A percentile compares a stretch with the other conserved stretches of the same genome.
phyloP scores from a whole-genome alignment of 2,329 filamentous ascomycete species.

The Venturia aucupariae region DNA sequence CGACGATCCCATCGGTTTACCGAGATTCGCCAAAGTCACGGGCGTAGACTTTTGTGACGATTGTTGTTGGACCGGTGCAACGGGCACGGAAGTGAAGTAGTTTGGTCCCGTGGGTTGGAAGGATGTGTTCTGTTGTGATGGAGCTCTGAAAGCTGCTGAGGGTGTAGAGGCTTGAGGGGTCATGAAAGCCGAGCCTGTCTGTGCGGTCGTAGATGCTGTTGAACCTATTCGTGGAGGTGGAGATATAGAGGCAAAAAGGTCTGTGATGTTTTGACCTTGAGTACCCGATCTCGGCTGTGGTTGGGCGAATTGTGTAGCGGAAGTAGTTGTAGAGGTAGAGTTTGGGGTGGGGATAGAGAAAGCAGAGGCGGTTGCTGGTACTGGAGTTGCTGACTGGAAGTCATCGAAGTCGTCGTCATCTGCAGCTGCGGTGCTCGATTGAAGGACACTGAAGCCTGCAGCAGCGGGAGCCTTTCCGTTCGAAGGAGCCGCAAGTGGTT shows the following conservation, averaged over 20 bases:
- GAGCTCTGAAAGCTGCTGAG: slow-evolving; percentile 10
- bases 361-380: slow-evolving; percentile 35
- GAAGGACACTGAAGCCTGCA: slow-evolving; percentile 35
- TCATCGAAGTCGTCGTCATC: slow-evolving; percentile 92
- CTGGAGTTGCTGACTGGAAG: slow-evolving; percentile 77
- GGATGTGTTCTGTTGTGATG: slow-evolving; percentile 41
- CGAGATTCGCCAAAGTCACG: slow-evolving; percentile 33
- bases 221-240: slow-evolving; percentile 48
- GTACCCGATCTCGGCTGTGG: slow-evolving; percentile 79
- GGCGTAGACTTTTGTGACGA: slow-evolving; percentile 25
- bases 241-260: slow-evolving; percentile 75
- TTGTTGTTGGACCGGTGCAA: neutral
- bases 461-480: slow-evolving; percentile 36
- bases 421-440: slow-evolving; percentile 29
- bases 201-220: slow-evolving; percentile 39
- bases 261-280: slow-evolving; percentile 69
- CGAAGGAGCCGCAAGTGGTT: slow-evolving; percentile 43
- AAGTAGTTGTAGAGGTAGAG: slow-evolving; percentile 38
- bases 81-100: slow-evolving; percentile 81
- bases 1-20: slow-evolving; percentile 26
- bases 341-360: slow-evolving; percentile 36
- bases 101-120: slow-evolving; percentile 79
- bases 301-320: slow-evolving; percentile 63
- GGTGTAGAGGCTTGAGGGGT: slow-evolving; percentile 43
- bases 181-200: slow-evolving; percentile 36